phyloP scores from a whole-genome alignment of 441 rosid species.

The Aleurites moluccanus region DNA sequence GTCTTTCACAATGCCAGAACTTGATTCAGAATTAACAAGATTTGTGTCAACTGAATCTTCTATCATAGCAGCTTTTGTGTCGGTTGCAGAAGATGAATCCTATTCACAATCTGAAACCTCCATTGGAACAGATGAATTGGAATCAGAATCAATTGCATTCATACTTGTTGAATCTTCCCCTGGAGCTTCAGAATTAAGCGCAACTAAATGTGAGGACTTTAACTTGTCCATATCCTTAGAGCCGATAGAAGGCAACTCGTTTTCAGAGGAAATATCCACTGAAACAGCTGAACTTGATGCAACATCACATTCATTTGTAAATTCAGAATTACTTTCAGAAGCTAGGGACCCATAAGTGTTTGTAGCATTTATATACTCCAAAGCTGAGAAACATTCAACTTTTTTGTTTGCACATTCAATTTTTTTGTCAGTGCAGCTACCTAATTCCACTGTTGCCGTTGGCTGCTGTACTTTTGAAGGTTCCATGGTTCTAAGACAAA shows the following conservation, averaged over 20 bases:
- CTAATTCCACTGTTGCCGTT: constrained; percentile 26
- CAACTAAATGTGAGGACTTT: constrained; percentile 14
- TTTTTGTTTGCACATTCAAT: too few species aligned
- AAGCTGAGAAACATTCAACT: constrained; percentile 30
- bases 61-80: constrained; percentile 12
- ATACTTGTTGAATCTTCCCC: constrained; percentile 17
- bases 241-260: constrained; percentile 10
- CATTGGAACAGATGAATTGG: constrained; percentile 10
- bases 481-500: constrained; percentile 48
- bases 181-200: constrained; percentile 13
- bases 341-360: constrained; percentile 23
- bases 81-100: constrained; percentile 18
- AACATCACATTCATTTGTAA: constrained; percentile 7
- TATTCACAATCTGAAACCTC: constrained; percentile 20
- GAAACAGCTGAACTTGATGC: constrained; percentile 32
- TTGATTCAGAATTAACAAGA: constrained; percentile 15
- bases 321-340: constrained; percentile 21
- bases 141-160: constrained; percentile 18
- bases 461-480: constrained; percentile 32
- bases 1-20: constrained; percentile 20
- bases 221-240: constrained; percentile 23
- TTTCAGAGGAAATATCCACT: constrained; percentile 20
- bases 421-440: constrained; percentile 28
- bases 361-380: constrained; percentile 20
- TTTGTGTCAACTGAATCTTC: constrained; percentile 20